Evolutionary conservation across 257 asterid species (phyloP), one percentile per base, ranked within the genome.

Genomic region (Fraxinus anomala): DNA sequence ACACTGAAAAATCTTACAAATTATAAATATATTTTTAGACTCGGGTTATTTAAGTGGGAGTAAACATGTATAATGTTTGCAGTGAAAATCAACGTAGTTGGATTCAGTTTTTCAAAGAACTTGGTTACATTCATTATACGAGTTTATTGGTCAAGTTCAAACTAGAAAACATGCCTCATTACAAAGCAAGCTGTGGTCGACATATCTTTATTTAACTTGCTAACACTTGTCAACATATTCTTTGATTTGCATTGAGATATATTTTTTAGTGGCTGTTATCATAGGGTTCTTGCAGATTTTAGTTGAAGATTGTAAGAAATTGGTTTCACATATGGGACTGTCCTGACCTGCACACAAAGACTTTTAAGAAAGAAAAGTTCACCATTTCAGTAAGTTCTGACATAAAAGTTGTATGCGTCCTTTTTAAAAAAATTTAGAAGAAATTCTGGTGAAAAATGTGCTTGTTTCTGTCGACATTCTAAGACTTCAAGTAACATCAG

Each of bases 381-480:
- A 12, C 56, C 65, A 54, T 54, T 54, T 19, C 65, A 19, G 26
- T 1, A 54, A 5, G 65, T 54, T 54, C 26, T 54, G 11, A 17
- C 3, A 54, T 19, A 5, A 54, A 54, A 54, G 61, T 51, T 14
- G 56, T 47, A 47, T 1, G 7, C 1, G 23, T 51, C 65, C 26
- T 19, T n/a, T n/a, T 54, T 47, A 4, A 47, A 3, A 5, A 0
- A 1, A 17, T n/a, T 54, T 19, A 54, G 26, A 54, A n/a, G 65
- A n/a, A n/a, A 17, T 54, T 54, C 65, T 54, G 65, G 65, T 54
- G 65, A 54, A 54, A 37, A 54, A n/a, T 54, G 26, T 54, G 65
- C 3, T 47, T 47, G 56, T 47, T 47, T 47, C 56, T 47, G n/a
- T 47, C 21, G 1, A 47, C 56, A n/a, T 54, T 54, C 65, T 6